Base-by-base conservation (phyloP, 225 moss, liverwort and hornwort genomes). In the Neckera pumila region DNA sequence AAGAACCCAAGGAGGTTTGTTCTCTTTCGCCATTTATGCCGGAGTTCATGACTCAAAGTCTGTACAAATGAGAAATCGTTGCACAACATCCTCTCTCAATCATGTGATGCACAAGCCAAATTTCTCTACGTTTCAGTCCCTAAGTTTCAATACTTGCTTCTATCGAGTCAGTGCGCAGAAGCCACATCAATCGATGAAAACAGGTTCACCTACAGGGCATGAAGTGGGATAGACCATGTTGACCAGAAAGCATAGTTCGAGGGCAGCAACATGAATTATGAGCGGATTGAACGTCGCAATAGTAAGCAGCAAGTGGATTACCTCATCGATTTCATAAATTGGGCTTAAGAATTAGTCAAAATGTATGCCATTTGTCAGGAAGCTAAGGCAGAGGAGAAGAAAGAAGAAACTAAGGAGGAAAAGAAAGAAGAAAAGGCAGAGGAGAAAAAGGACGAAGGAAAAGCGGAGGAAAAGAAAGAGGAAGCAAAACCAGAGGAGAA, bases 1-100 rank as follows among this genome's bases (percentile, higher is more conserved):
- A 90, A 57, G 92, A 91, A 70, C 84, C 88, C 22, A 90, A 90
- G 89, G 91, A 93, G 93, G 93, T 93, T 86, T 40, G 65, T 47
- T 67, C 74, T 67, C 84, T 66, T 45, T 76, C n/a, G 58, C 87
- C 34, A 72, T 45, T 62, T 45, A 75, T 66, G 80, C 57, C 56
- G 17, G 38, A 47, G 57, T 34, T 70, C 66, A 53, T 81, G 57
- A 81, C 62, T 67, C 56, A 42, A 51, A 74, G 47, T 70, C 14
- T 69, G 53, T 76, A n/a, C 49, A 62, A 47, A 23, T 36, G 73
- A 59, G 34, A 34, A 23, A 60, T 45, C 84, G 36, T 17, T 34
- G n/a, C 62, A 75, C 34, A 31, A 56, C 42, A 84, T 42, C 30
- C 30, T 70, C 31, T 54, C 40, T 40, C 15, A 56, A 70, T 66